These are phyloP conservation scores for Pseudofabraea citricarpa DNA, from an alignment of 2,329 filamentous ascomycete species.

Conservation along the genomic window DNA sequence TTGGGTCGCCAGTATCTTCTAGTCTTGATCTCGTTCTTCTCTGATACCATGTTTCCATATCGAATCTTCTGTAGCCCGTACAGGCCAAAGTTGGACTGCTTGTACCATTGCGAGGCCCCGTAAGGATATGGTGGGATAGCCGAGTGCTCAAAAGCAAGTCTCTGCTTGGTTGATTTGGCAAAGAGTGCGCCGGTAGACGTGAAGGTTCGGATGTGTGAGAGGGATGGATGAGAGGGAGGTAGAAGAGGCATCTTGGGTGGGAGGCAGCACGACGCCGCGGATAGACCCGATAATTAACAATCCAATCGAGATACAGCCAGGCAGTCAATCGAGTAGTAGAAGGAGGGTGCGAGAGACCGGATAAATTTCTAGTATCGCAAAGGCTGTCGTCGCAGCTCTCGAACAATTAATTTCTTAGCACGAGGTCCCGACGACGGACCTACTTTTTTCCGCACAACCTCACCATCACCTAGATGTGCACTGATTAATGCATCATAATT, in stretches of 20 bases:
- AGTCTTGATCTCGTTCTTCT: slow-evolving; percentile 64
- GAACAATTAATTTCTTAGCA: too few relatives aligned
- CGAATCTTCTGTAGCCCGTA: slow-evolving; percentile 68
- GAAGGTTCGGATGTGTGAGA: slow-evolving; percentile 28
- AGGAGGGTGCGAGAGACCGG: too few relatives aligned
- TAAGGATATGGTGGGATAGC: slow-evolving; percentile 63
- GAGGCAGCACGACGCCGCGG: too few relatives aligned
- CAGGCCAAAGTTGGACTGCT: slow-evolving; percentile 73
- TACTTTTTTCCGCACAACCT: too few relatives aligned
- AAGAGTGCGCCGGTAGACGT: slow-evolving; percentile 19
- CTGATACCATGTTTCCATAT: slow-evolving; percentile 73
- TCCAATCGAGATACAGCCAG: too few relatives aligned
- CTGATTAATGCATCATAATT: too few relatives aligned
- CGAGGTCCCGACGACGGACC: too few relatives aligned
- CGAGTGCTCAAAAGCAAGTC: slow-evolving; percentile 27
- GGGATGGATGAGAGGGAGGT: slow-evolving; percentile 17
- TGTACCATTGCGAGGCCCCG: slow-evolving; percentile 65
- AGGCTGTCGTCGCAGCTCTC: too few relatives aligned
- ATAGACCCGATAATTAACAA: too few relatives aligned
- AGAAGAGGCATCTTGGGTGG: slow-evolving; percentile 19
- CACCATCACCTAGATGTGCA: too few relatives aligned
- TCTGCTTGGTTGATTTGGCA: slow-evolving; percentile 30
- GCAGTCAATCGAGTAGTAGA: too few relatives aligned
- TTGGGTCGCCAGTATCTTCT: slow-evolving; percentile 73
- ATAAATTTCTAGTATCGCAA: too few relatives aligned